phyloP scores from a whole-genome alignment of 2,329 filamentous ascomycete genomes.

The Leptographium radiaticola region DNA sequence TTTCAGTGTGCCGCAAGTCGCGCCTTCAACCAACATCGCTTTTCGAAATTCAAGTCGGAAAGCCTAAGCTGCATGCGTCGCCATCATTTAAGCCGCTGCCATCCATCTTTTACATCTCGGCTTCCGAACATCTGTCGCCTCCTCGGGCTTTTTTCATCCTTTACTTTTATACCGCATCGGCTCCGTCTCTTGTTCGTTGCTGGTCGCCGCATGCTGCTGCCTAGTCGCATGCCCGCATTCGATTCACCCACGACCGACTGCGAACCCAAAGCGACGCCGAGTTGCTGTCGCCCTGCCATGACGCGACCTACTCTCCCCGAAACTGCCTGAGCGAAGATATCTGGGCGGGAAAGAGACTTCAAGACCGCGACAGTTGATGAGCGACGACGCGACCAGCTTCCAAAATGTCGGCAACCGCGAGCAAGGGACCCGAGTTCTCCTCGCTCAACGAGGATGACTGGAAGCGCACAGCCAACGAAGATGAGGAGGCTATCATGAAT shows the following conservation, averaged over 20 bases:
- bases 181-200: neutral
- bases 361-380: neutral
- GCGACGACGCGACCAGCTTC: neutral
- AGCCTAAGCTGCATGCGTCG: neutral
- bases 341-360: neutral
- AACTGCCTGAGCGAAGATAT: neutral
- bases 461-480: conserved; percentile 31
- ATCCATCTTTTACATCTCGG: neutral
- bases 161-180: neutral
- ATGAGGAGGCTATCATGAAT: conserved; percentile 33
- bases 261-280: neutral
- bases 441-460: conserved; percentile 24
- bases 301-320: neutral
- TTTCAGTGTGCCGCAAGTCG: neutral
- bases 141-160: neutral
- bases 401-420: conserved; percentile 5
- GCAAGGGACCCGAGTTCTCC: conserved; percentile 13
- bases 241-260: neutral
- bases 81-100: neutral
- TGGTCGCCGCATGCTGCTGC: neutral
- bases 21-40: neutral
- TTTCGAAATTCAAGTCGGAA: neutral
- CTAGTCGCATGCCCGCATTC: neutral
- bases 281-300: neutral
- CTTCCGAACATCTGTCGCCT: neutral